Base-by-base conservation (phyloP, 176 grass and related monocot species). In the Ampelocalamus luodianensis region DNA sequence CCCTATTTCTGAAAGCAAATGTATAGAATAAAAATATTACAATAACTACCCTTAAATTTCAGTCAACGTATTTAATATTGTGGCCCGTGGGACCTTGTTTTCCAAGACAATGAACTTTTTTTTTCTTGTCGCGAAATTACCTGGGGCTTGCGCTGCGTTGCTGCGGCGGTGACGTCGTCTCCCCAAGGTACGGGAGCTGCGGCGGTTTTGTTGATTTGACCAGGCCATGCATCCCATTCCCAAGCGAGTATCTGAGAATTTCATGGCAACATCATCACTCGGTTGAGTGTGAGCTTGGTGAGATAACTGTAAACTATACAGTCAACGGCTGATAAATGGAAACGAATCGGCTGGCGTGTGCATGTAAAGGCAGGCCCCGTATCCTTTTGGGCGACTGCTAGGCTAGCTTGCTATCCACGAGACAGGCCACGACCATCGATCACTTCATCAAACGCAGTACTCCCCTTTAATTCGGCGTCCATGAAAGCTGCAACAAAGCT, bases 401-500 rank as follows among this genome's bases (percentile, higher is more conserved):
- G 32, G 29, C 29, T 29, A 29, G 42, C 2, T 8, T 43, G 42
- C 42, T 43, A 43, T 8, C 42, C 42, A 8, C 32, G 32, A 34
- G 1, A 29, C 29, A 29, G 32, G 3, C 32, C 32, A 34, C 45
- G 0, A 46, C 48, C 48, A 50, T 50, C 48, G 16, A 54, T 48
- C 79, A 10, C 34, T 39, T 23, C 10, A 32, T 0, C 58, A 22
- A 2, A 26, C 58, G 17, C 0, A 45, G 22, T 32, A 5, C 10
- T 49, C 36, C 3, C 22, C 80, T 24, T 4, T n/a, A n/a, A n/a
- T n/a, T 15, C 2, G 34, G 17, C 78, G 20, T 68, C 55, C 73
- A 88, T 78, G 86, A 54, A 71, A 70, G 72, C 50, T 5, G 71
- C 62, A 74, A 72, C 38, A 44, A 18, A 24, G 43, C 44, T 17